Percentiles rank a stretch among this genome's conserved stretches.
Conservation (phyloP, 1,284 basidiomycete species). For the Coniophora puteana region DNA sequence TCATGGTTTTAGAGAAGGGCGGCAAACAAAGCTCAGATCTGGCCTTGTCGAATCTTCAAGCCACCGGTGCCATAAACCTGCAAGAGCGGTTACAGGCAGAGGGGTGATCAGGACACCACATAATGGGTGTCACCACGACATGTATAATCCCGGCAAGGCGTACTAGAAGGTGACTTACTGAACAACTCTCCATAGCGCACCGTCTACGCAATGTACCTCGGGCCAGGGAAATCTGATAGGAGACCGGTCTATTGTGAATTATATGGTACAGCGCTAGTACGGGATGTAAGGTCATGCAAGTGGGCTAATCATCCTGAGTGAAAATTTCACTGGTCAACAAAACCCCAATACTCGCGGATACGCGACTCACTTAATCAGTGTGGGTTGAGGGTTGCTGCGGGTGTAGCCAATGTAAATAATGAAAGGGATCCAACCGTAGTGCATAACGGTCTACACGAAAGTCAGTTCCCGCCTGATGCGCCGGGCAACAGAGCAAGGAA, state of each 20-base stretch:
- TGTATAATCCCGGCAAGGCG: constrained; percentile 55
- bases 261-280: constrained; percentile 19
- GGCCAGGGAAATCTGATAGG: neutral
- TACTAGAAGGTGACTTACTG: too few relatives aligned
- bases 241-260: constrained; percentile 11
- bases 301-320: constrained; percentile 80
- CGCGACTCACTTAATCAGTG: constrained; percentile 80
- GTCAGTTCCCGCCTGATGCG: constrained; percentile 7
- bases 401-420: constrained; percentile 93
- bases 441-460: constrained; percentile 68
- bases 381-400: constrained; percentile 86
- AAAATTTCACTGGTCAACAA: constrained; percentile 8
- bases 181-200: too few relatives aligned
- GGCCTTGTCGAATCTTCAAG: constrained; percentile 70
- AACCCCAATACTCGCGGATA: neutral
- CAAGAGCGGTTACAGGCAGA: constrained; percentile 43
- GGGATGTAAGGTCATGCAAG: constrained; percentile 58
- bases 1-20: neutral
- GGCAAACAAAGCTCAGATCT: constrained; percentile 59
- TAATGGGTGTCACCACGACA: constrained; percentile 58
- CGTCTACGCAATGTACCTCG: constrained; percentile 23
- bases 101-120: constrained; percentile 35
- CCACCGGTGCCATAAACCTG: constrained; percentile 47
- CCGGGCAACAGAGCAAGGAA: constrained; percentile 4
- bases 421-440: constrained; percentile 92